These are phyloP conservation scores for Phytopythium aichiense DNA, from an alignment of 352 stramenopile species.

Conservation along the genomic window DNA sequence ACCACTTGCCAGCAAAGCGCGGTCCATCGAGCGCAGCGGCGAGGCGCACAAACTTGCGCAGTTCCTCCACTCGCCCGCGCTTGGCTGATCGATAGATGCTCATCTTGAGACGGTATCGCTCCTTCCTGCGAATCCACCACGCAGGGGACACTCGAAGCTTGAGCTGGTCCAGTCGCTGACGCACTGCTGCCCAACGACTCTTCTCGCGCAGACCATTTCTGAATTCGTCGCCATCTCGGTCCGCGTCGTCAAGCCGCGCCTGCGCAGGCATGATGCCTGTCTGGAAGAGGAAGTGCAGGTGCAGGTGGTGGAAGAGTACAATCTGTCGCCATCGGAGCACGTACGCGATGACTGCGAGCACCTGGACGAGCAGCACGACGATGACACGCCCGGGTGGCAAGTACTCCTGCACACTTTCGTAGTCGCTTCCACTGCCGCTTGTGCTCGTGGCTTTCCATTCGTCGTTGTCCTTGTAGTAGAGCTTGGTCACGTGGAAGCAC, in stretches of 20 bases:
- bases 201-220: background rate
- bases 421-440: background rate
- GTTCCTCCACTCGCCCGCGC: conserved; percentile 47
- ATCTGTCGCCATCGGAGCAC: conserved; percentile 74
- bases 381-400: conserved; percentile 20
- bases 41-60: conserved; percentile 37
- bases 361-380: conserved; percentile 42
- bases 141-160: background rate
- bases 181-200: background rate
- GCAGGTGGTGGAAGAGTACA: conserved; percentile 71
- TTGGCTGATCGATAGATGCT: conserved; percentile 63
- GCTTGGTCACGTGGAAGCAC: conserved; percentile 22
- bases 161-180: background rate
- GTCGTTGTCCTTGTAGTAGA: background rate
- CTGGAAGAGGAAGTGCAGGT: conserved; percentile 77
- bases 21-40: conserved; percentile 52
- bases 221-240: conserved; percentile 5
- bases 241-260: conserved; percentile 63
- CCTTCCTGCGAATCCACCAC: conserved; percentile 17
- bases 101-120: conserved; percentile 44
- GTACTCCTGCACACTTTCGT: background rate
- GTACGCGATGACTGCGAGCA: conserved; percentile 54
- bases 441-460: background rate
- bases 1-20: conserved; percentile 68
- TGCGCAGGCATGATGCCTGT: conserved; percentile 49